phyloP scores from a whole-genome alignment of 306 rosid species.

The Dalbergia oliveri region DNA sequence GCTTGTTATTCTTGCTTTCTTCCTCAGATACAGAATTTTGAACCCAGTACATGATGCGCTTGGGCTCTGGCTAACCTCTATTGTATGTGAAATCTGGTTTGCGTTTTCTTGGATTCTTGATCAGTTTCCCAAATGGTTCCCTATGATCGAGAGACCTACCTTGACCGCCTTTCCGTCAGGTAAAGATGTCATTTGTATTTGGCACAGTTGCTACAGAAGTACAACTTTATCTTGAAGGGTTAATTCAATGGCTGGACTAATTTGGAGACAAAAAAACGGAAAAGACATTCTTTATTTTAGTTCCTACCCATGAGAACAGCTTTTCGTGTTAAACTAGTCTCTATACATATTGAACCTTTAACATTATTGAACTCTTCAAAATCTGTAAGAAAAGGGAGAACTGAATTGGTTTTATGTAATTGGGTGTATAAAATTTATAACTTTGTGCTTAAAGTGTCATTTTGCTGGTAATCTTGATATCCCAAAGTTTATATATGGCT shows the following conservation, averaged over 20 bases:
- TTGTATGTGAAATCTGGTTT: conserved; percentile 93
- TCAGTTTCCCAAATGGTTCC: conserved; percentile 97
- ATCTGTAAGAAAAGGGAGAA: neutral
- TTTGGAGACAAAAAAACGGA: conserved; percentile 10
- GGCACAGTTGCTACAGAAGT: neutral
- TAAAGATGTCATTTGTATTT: too few species aligned
- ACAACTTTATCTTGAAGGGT: neutral
- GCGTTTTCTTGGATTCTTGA: conserved; percentile 96
- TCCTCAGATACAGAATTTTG: conserved; percentile 76
- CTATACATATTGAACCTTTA: neutral
- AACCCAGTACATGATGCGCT: conserved; percentile 88
- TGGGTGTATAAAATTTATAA: neutral
- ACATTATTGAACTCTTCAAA: conserved; percentile 11
- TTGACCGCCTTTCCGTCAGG: conserved; percentile 83
- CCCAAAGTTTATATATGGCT: neutral
- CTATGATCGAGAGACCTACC: conserved; percentile 94
- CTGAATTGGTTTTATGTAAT: neutral
- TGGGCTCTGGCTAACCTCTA: conserved; percentile 91
- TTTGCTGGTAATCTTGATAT: conserved; percentile 5
- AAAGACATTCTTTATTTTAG: neutral
- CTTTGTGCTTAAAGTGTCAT: neutral
- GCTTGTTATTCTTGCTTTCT: conserved; percentile 73
- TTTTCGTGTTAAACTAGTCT: neutral
- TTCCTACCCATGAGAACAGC: neutral
- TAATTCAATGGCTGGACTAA: conserved; percentile 13